Conservation (phyloP, 169 alveolate genomes). For the Babesia bigemina region DNA sequence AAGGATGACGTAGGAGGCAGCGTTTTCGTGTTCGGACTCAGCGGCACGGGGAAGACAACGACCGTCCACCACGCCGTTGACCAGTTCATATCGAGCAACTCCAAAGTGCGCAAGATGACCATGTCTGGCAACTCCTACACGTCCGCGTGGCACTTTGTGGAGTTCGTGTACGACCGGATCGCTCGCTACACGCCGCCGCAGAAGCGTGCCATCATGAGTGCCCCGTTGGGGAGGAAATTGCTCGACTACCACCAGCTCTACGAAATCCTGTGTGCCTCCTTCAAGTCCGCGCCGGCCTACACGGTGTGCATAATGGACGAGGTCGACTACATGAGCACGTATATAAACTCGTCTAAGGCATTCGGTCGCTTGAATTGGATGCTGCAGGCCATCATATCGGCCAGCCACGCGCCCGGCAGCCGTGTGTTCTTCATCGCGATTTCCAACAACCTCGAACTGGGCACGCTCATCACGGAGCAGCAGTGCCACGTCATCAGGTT, state of each 20-base stretch:
- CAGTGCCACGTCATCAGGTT: constrained; percentile 47
- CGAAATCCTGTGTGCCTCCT: neutral
- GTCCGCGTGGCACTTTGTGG: constrained; percentile 1
- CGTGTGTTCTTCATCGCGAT: constrained; percentile 50
- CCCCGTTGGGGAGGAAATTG: neutral
- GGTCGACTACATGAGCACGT: constrained; percentile 56
- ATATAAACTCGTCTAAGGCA: neutral
- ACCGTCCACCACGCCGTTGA: constrained; percentile 51
- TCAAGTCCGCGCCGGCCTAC: neutral
- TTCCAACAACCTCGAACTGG: constrained; percentile 63
- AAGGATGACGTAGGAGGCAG: constrained; percentile 38
- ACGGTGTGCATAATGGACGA: constrained; percentile 61
- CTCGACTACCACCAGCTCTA: neutral
- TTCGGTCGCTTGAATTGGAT: constrained; percentile 52
- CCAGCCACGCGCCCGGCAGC: constrained; percentile 43
- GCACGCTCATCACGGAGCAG: constrained; percentile 42
- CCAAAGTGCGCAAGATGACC: constrained; percentile 2
- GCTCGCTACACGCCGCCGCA: neutral
- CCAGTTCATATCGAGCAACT: neutral
- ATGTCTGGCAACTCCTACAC: constrained; percentile 40
- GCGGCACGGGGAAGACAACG: constrained; percentile 70
- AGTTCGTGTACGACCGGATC: neutral
- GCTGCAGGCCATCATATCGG: constrained; percentile 57
- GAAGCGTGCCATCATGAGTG: neutral
- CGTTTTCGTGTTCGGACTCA: constrained; percentile 57